phyloP scores from a whole-genome alignment of 352 stramenopile genomes.

The Phytophthora nicotianae region DNA sequence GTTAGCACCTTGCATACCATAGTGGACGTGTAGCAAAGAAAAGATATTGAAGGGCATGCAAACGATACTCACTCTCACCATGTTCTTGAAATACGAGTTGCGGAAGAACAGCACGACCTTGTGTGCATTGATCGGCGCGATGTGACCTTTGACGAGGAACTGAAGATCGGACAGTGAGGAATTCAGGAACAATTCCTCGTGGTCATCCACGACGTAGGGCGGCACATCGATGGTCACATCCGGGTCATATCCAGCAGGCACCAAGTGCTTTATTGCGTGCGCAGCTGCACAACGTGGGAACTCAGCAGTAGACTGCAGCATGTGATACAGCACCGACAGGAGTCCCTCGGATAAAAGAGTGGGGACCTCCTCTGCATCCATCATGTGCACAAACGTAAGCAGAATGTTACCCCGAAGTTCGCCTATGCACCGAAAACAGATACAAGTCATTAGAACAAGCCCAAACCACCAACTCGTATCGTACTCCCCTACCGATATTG shows the following conservation, averaged over 20 bases:
- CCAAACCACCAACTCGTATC: neutral
- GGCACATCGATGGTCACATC: conserved; percentile 82
- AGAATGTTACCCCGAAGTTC: conserved; percentile 86
- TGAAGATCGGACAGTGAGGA: conserved; percentile 84
- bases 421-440: conserved; percentile 34
- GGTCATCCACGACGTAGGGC: conserved; percentile 83
- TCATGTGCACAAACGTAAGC: conserved; percentile 91
- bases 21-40: neutral
- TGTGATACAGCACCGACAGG: conserved; percentile 78
- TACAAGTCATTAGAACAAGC: conserved; percentile 13
- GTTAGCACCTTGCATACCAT: conserved; percentile 17
- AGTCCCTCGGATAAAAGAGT: conserved; percentile 79
- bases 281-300: conserved; percentile 82
- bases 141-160: conserved; percentile 88
- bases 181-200: conserved; percentile 88
- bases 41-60: conserved; percentile 17
- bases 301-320: conserved; percentile 76
- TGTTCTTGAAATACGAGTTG: conserved; percentile 93
- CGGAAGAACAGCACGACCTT: conserved; percentile 91
- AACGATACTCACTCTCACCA: conserved; percentile 83
- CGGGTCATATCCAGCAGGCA: conserved; percentile 71
- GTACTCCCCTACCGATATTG: conserved; percentile 57
- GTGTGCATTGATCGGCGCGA: conserved; percentile 87
- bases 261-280: conserved; percentile 87
- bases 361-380: conserved; percentile 77